A percentile compares a stretch with the other conserved stretches of the same genome.
These are phyloP conservation scores for Penicillium sp. DNA, from an alignment of 2,329 filamentous ascomycete species.

Conservation along the genomic window DNA sequence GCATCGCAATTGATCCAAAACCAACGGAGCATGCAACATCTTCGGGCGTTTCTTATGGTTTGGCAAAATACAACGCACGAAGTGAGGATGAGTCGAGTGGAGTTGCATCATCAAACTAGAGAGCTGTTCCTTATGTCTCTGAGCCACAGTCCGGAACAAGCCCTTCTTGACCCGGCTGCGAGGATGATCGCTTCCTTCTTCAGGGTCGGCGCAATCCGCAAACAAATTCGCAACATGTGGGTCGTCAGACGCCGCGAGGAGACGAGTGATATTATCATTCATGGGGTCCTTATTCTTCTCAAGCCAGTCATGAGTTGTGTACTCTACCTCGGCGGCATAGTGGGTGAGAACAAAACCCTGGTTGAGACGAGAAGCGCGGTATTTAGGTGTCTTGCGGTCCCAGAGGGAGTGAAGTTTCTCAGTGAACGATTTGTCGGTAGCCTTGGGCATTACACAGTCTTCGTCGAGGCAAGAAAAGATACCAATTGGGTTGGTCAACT, in stretches of 20 bases:
- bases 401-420: conserved; percentile 96
- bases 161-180: conserved; percentile 92
- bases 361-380: conserved; percentile 80
- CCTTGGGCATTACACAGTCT: conserved; percentile 98
- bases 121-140: conserved; percentile 97
- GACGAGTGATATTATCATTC: conserved; percentile 92
- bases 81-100: conserved; percentile 95
- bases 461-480: conserved; percentile 98
- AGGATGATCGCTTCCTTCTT: conserved; percentile 67
- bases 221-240: conserved; percentile 84
- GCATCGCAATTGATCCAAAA: conserved; percentile 94
- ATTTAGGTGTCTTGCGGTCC: conserved; percentile 95
- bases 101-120: conserved; percentile 93
- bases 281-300: conserved; percentile 99
- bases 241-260: conserved; percentile 80
- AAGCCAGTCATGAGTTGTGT: conserved; percentile 90
- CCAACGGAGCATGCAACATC: conserved; percentile 86
- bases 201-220: conserved; percentile 78
- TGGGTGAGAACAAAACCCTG: conserved; percentile 96
- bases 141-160: conserved; percentile 92
- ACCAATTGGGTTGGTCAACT: conserved; percentile 93
- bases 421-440: conserved; percentile 93
- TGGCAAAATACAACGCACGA: conserved; percentile 94
- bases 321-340: conserved; percentile 97
- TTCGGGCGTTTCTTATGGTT: conserved; percentile 98